Evolutionary conservation across 164 flowering plant species (phyloP).

Genomic region (Hamamelis virginiana): DNA sequence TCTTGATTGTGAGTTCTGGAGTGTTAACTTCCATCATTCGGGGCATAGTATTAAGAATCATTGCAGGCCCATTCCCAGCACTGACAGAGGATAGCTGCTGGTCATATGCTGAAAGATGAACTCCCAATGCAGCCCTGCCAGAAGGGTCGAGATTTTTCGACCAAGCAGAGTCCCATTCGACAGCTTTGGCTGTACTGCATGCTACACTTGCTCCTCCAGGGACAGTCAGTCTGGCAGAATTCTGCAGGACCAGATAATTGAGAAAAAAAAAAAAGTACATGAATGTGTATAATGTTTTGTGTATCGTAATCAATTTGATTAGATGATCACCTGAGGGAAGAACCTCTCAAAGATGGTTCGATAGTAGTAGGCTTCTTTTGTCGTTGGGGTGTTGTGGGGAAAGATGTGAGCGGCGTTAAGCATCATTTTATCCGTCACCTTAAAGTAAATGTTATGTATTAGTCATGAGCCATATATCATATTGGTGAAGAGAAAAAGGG

Average conservation of each 20-base stretch:
- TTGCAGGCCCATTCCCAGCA: constrained; percentile 21
- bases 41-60: constrained; percentile 39
- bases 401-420: constrained; percentile 64
- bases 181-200: constrained; percentile 90
- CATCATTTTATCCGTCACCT: constrained; percentile 93
- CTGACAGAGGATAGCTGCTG: constrained; percentile 16
- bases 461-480: too few species aligned
- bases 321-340: constrained; percentile 77
- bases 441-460: too few species aligned
- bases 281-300: background rate
- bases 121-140: constrained; percentile 89
- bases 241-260: constrained; percentile 40
- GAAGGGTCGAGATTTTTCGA: constrained; percentile 88
- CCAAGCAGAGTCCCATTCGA: constrained; percentile 92
- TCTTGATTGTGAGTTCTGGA: constrained; percentile 43
- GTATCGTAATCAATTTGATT: background rate
- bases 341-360: constrained; percentile 87
- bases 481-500: background rate
- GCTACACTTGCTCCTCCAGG: constrained; percentile 96
- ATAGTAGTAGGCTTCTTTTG: constrained; percentile 92
- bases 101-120: constrained; percentile 73
- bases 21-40: constrained; percentile 41
- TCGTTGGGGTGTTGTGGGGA: constrained; percentile 81
- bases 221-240: constrained; percentile 77
- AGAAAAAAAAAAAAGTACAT: too few species aligned